These are phyloP conservation scores for Emericellopsis terricola DNA, from an alignment of 495 filamentous ascomycete genomes.

Conservation along the genomic window DNA sequence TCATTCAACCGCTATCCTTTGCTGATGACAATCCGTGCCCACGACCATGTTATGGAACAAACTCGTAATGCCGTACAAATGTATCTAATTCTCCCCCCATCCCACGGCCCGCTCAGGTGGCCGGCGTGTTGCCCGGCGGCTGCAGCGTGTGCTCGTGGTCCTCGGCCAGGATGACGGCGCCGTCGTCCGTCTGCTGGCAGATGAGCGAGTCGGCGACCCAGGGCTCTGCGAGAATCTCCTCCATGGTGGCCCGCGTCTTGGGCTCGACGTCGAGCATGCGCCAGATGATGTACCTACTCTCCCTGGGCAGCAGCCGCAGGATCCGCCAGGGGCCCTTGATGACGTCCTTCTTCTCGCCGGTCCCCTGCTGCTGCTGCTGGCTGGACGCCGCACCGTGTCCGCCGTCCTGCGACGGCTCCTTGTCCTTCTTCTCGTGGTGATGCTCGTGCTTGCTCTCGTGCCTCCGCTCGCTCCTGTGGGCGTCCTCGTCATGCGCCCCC, in stretches of 20 bases:
- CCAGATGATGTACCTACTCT: slow-evolving; percentile 76
- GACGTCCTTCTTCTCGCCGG: slow-evolving; percentile 47
- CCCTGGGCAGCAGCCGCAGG: slow-evolving; percentile 76
- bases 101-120: too few species aligned
- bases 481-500: slow-evolving; percentile 2
- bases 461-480: neutral
- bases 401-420: slow-evolving; percentile 5
- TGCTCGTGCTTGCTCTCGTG: slow-evolving; percentile 1
- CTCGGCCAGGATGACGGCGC: slow-evolving; percentile 24
- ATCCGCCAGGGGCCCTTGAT: slow-evolving; percentile 90
- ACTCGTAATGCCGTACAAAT: too few species aligned
- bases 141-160: slow-evolving; percentile 37
- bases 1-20: too few species aligned
- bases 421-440: slow-evolving; percentile 1
- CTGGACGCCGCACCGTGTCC: slow-evolving; percentile 5
- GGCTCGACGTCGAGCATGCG: slow-evolving; percentile 87
- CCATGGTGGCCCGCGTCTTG: slow-evolving; percentile 61
- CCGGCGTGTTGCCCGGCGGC: too few species aligned
- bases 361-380: slow-evolving; percentile 11
- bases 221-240: slow-evolving; percentile 72
- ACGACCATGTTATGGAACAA: too few species aligned
- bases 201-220: slow-evolving; percentile 64
- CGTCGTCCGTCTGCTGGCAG: slow-evolving; percentile 28
- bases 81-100: too few species aligned
- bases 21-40: too few species aligned